Evolutionary conservation across 495 filamentous ascomycete species (phyloP), one percentile per base, ranked within the genome.

Genomic region (Aspergillus affinis): DNA sequence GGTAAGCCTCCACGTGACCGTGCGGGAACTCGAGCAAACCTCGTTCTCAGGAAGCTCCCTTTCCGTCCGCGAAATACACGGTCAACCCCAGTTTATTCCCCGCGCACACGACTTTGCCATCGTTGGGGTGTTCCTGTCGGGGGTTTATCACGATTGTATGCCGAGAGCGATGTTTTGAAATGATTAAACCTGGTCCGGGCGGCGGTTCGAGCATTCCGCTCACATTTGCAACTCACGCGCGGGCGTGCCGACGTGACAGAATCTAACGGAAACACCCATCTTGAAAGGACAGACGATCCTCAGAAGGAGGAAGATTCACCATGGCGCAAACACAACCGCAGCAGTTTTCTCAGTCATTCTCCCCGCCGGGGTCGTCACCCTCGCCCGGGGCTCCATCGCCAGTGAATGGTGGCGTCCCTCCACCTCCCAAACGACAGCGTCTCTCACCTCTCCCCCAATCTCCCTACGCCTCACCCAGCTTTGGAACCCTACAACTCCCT

Each of bases 251-350:
- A 60, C 57, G 55, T 62, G 56, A 64, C 64, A 62, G 47, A 41
- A 27, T 59, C 48, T 48, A 45, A 58, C 51, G 29, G 29, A 26
- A n/a, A n/a, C 49, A 51, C 49, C 18, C 55, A 18, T 60, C 27
- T 60, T 19, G 19, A 18, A 21, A 18, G n/a, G 41, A 54, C 53
- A 45, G 36, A 52, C 47, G 6, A 50, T 60, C 23, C 10, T 44
- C 15, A 50, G 59, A 30, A 58, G 20, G 54, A 41, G 41, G 20
- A 44, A 49, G 60, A 58, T 48, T 69, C 75, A 77, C 54, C 69
- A 90, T 90, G 88, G 84, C 86, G 66, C 86, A 89, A 78, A 84
- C 84, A 59, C 83, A 85, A 54, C 80, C 79, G 20, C 80, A 83
- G 51, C 74, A 77, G 51, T 75, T 80, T 55, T 74, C 78, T 36